A percentile compares a stretch with the other conserved stretches of the same genome.
Conservation (phyloP, 2,329 filamentous ascomycete species). For the Herpotrichia juniperi region DNA sequence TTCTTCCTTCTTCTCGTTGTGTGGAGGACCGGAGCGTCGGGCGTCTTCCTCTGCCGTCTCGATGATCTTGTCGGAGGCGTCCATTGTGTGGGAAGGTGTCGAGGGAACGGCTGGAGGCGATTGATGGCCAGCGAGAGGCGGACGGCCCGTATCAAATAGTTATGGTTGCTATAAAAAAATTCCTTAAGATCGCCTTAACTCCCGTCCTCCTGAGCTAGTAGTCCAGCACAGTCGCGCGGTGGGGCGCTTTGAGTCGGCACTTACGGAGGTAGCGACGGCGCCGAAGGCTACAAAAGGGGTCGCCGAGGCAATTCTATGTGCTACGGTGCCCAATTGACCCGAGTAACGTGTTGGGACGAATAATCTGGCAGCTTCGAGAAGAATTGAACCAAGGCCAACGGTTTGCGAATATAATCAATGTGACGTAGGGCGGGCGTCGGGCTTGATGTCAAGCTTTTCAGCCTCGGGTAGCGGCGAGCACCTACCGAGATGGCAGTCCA, state of each 20-base stretch:
- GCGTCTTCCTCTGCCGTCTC: constrained; percentile 62
- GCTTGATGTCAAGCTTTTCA: constrained; percentile 2
- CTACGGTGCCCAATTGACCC: background rate
- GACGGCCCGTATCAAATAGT: background rate
- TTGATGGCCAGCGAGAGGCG: background rate
- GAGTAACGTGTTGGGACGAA: background rate
- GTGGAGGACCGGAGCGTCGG: constrained; percentile 32
- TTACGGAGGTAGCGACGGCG: background rate
- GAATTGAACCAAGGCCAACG: background rate
- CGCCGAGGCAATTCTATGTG: too few species aligned
- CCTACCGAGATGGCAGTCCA: background rate
- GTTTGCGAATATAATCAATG: background rate
- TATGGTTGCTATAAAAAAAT: background rate
- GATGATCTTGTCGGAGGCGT: constrained; percentile 62
- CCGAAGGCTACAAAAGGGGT: too few species aligned
- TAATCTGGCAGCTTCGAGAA: background rate
- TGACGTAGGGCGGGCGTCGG: background rate
- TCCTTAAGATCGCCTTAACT: background rate
- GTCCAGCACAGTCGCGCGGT: too few species aligned
- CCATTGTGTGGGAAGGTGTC: constrained; percentile 40
- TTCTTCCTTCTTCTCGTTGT: constrained; percentile 47
- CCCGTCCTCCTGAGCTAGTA: background rate
- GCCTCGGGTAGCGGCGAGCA: background rate
- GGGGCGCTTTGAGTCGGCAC: background rate
- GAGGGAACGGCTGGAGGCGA: background rate